Base-by-base conservation (phyloP, 176 grass and related monocot species). In the Hordeum vulgare region DNA sequence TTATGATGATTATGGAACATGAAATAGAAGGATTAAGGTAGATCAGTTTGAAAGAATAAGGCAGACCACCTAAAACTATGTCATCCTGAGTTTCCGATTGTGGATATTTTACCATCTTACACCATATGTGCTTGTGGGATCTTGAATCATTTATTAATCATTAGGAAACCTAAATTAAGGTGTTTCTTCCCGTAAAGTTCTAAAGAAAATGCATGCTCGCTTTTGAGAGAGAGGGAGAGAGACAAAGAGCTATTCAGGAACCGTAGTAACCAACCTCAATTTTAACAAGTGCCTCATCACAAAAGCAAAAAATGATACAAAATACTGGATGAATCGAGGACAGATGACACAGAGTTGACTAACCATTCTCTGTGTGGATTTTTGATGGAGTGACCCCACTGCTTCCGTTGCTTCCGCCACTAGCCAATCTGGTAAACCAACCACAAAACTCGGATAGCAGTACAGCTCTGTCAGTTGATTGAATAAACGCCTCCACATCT, bases 371-470 rank as follows among this genome's bases (percentile, higher is more conserved):
- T 56, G 56, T 82, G 74, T 77, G 44, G 84, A 76, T 93, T 57
- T 81, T 84, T 53, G 79, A 88, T 77, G 83, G 81, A 64, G 62
- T 58, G 39, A 24, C 80, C 36, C 84, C 90, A 60, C 80, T 70
- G 66, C 80, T 90, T 83, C 75, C 74, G 68, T 92, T 90, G 69
- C 81, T 83, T 34, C 84, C 86, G 65, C 63, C 81, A 61, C 82
- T 74, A 76, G 88, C 85, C 75, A 92, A 82, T 87, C 75, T 81
- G 53, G 80, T 80, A 78, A 94, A 91, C 96, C 93, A 98, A 60
- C 92, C 96, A 86, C 93, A 98, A 23, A 93, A 88, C 69, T 98
- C 96, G 76, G 91, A 86, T 27, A 95, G 83, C 82, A 98, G 66
- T 79, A 98, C 47, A 85, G 92, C 86, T 88, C 88, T 98, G 81